Conservation (phyloP, 768 basidiomycete genomes). For the Lactarius trivialis region DNA sequence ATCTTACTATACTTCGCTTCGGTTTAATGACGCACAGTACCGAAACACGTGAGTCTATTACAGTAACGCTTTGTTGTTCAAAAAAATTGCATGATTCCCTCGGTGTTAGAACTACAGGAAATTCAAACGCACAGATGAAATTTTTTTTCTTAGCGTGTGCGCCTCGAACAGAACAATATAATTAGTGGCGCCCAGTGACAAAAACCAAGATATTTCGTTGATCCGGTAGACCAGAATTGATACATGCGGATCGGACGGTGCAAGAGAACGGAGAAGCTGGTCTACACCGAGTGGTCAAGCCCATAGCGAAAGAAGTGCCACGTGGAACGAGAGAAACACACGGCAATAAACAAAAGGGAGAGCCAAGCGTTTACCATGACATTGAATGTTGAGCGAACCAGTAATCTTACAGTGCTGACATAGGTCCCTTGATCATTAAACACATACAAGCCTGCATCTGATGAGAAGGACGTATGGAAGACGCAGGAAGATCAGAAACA, state of each 20-base stretch:
- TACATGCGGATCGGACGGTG: background rate
- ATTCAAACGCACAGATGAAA: background rate
- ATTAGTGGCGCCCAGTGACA: background rate
- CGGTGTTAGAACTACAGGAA: background rate
- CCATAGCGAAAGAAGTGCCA: background rate
- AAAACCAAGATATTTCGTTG: background rate
- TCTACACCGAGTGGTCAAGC: background rate
- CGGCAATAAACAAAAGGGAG: background rate
- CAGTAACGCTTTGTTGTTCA: background rate
- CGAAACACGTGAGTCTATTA: background rate
- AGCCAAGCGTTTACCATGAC: background rate
- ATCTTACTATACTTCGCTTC: background rate
- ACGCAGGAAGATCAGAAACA: background rate
- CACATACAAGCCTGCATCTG: conserved; percentile 1
- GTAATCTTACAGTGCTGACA: background rate
- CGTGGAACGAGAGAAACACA: background rate
- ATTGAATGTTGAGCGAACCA: background rate
- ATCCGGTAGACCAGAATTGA: background rate
- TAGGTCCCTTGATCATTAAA: background rate
- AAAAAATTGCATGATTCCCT: background rate
- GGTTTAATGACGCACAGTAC: background rate
- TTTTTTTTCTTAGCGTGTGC: background rate
- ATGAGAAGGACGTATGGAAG: conserved; percentile 5
- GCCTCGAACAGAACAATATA: background rate
- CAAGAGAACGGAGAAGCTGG: background rate